Evolutionary conservation across 2,329 filamentous ascomycete species (phyloP).

Genomic region (Phaeosphaeria sp.): DNA sequence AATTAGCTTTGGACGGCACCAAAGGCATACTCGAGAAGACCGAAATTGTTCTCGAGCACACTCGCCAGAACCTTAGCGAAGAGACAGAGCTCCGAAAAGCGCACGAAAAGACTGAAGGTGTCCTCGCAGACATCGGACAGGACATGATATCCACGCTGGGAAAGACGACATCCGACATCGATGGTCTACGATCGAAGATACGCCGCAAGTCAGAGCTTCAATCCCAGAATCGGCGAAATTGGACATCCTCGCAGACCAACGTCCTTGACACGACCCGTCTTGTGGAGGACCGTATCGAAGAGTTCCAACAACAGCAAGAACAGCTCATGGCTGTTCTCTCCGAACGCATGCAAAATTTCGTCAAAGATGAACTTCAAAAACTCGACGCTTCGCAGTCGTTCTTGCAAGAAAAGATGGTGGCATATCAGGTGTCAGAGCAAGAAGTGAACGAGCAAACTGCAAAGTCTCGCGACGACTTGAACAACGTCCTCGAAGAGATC

Average conservation of each 20-base stretch:
- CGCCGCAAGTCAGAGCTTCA: constrained; percentile 86
- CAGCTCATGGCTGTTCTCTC: constrained; percentile 73
- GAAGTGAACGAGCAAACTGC: constrained; percentile 73
- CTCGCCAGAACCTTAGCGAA: constrained; percentile 76
- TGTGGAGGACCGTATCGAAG: constrained; percentile 76
- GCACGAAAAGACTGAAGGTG: constrained; percentile 82
- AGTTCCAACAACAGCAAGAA: constrained; percentile 76
- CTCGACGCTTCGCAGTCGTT: constrained; percentile 74
- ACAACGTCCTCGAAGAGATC: constrained; percentile 89
- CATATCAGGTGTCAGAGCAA: constrained; percentile 71
- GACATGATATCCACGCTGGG: constrained; percentile 80
- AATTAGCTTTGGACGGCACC: constrained; percentile 75
- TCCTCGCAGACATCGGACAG: constrained; percentile 75
- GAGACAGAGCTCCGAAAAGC: constrained; percentile 82
- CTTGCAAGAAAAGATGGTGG: constrained; percentile 71
- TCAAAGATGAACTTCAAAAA: constrained; percentile 75
- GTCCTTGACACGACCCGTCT: constrained; percentile 78
- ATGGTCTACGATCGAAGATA: constrained; percentile 84
- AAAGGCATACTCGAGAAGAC: constrained; percentile 85
- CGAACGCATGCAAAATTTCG: constrained; percentile 76
- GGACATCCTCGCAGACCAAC: constrained; percentile 77
- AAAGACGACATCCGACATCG: constrained; percentile 79
- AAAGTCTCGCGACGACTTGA: constrained; percentile 82
- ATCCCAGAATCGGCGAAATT: constrained; percentile 76
- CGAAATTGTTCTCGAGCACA: constrained; percentile 80